These are phyloP conservation scores for Schoenoplectus triqueter DNA, from an alignment of 202 grass and related monocot genomes.

Conservation along the genomic window DNA sequence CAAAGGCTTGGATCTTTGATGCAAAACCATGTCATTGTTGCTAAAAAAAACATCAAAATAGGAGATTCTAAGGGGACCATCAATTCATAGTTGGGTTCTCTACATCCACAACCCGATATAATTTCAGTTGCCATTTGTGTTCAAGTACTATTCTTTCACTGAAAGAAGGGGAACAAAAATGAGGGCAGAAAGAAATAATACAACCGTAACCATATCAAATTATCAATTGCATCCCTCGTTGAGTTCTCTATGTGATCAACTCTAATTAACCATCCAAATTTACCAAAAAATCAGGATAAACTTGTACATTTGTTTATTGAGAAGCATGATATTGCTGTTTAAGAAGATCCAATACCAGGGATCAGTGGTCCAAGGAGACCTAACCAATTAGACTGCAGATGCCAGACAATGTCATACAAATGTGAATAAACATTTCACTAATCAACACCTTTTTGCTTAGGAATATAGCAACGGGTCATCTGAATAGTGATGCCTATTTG, in stretches of 20 bases:
- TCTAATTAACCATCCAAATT: not conserved
- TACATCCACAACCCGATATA: not conserved
- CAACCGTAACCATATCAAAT: not conserved
- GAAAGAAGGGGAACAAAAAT: not conserved
- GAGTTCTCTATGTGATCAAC: not conserved
- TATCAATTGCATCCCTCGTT: not conserved
- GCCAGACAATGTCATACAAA: slow-evolving; percentile 22
- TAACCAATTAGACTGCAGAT: not conserved
- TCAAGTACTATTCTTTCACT: not conserved
- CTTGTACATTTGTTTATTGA: not conserved
- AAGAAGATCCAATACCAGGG: slow-evolving; percentile 27
- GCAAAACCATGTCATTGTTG: slow-evolving; percentile 21
- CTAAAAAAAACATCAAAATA: slow-evolving; percentile 1
- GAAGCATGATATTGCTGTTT: not conserved
- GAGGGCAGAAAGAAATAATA: not conserved
- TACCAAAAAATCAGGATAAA: not conserved
- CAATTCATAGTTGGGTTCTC: not conserved
- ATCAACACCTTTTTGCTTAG: slow-evolving; percentile 30
- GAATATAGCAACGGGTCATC: slow-evolving; percentile 37
- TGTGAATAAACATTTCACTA: slow-evolving; percentile 24
- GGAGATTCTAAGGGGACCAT: slow-evolving; percentile 36
- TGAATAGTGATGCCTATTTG: not conserved
- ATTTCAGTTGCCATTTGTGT: not conserved
- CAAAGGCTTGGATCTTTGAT: slow-evolving; percentile 37
- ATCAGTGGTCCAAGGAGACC: slow-evolving; percentile 32